phyloP scores from a whole-genome alignment of 1,284 basidiomycete species.

The Xerocomus minutiporus region DNA sequence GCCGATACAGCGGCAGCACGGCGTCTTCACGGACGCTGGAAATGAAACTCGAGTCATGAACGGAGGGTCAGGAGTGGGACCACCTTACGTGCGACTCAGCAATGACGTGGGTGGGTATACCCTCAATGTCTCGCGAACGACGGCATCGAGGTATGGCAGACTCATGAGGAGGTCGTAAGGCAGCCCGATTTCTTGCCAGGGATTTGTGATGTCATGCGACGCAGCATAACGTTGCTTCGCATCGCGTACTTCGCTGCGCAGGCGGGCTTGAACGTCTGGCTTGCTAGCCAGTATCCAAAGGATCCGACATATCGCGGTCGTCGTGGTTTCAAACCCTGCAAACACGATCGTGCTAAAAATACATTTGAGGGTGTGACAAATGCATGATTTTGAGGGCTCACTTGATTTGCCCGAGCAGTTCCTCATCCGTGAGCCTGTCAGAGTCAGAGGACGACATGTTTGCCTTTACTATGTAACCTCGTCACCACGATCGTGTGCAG shows the following conservation, averaged over 20 bases:
- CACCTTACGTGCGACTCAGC: slow-evolving; percentile 24
- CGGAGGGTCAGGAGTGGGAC: neutral
- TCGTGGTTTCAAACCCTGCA: slow-evolving; percentile 38
- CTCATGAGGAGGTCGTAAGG: slow-evolving; percentile 34
- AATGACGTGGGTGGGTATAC: slow-evolving; percentile 33
- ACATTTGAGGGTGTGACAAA: neutral
- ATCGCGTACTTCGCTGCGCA: slow-evolving; percentile 34
- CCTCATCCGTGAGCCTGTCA: slow-evolving; percentile 32
- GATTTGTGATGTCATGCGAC: slow-evolving; percentile 16
- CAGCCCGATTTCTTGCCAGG: slow-evolving; percentile 28
- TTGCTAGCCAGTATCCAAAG: slow-evolving; percentile 33
- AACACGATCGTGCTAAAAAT: slow-evolving; percentile 34
- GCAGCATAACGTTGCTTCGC: slow-evolving; percentile 21
- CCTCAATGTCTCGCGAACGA: slow-evolving; percentile 39
- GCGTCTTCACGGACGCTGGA: slow-evolving; percentile 25
- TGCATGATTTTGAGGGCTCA: slow-evolving; percentile 5
- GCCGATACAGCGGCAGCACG: slow-evolving; percentile 25
- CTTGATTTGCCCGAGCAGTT: slow-evolving; percentile 35
- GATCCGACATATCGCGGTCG: slow-evolving; percentile 35
- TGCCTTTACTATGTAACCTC: slow-evolving; percentile 25
- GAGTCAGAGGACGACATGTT: slow-evolving; percentile 27
- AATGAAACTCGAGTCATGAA: neutral
- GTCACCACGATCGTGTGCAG: neutral
- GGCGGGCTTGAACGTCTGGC: slow-evolving; percentile 33
- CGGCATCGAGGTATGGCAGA: slow-evolving; percentile 38